Evolutionary conservation across 129 eudicot species (phyloP).

Genomic region (Logfia minima): DNA sequence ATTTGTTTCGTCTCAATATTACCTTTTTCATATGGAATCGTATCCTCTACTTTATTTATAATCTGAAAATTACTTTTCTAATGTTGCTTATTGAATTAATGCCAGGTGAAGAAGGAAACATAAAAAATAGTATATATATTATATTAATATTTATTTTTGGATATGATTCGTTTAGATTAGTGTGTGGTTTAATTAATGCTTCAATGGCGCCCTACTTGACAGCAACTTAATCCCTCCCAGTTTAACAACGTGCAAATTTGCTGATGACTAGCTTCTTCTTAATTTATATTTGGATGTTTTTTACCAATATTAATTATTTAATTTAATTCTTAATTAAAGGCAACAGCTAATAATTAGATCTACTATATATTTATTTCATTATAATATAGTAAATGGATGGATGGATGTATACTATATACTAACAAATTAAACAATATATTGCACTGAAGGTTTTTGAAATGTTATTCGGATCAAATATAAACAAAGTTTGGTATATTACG

Average conservation of each 20-base stretch:
- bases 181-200: neutral
- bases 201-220: slow-evolving; percentile 12
- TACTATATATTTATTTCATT: too few relatives aligned
- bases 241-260: neutral
- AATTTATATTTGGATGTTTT: neutral
- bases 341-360: neutral
- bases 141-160: neutral
- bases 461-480: too few relatives aligned
- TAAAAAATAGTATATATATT: too few relatives aligned
- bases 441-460: too few relatives aligned
- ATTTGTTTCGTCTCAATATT: neutral
- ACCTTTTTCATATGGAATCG: neutral
- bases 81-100: too few relatives aligned
- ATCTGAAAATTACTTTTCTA: too few relatives aligned
- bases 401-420: too few relatives aligned
- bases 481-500: too few relatives aligned
- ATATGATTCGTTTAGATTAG: neutral
- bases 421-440: too few relatives aligned
- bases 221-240: neutral
- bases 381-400: too few relatives aligned
- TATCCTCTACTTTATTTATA: neutral
- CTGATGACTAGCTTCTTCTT: neutral
- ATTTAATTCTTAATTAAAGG: neutral
- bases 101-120: too few relatives aligned
- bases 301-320: neutral